phyloP scores from a whole-genome alignment of 352 stramenopile species.

The Nothophytophthora sp. region DNA sequence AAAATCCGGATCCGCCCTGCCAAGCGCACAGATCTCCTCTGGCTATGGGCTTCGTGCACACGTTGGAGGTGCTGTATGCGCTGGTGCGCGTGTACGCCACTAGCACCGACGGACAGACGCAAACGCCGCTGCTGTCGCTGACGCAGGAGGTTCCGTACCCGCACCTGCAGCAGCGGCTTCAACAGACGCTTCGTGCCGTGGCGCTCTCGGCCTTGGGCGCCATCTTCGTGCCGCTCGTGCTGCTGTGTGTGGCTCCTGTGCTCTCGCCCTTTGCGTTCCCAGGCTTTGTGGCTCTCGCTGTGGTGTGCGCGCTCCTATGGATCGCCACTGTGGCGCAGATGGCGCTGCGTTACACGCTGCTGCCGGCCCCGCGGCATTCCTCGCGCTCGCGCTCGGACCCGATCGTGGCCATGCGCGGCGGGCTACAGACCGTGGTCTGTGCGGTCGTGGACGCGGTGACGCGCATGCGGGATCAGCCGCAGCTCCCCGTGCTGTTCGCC shows the following conservation, averaged over 20 bases:
- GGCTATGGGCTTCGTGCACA: slow-evolving; percentile 59
- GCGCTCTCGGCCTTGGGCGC: slow-evolving; percentile 27
- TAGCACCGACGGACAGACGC: too few relatives aligned
- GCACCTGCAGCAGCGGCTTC: slow-evolving; percentile 55
- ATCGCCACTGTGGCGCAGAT: slow-evolving; percentile 29
- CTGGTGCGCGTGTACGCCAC: slow-evolving; percentile 31
- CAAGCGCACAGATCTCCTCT: too few relatives aligned
- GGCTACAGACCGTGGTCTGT: slow-evolving; percentile 40
- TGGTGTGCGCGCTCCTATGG: slow-evolving; percentile 26
- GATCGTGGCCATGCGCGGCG: slow-evolving; percentile 16
- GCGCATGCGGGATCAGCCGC: slow-evolving; percentile 41
- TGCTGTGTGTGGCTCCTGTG: slow-evolving; percentile 28
- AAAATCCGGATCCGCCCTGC: neutral
- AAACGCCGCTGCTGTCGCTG: too few relatives aligned
- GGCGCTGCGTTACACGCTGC: slow-evolving; percentile 43
- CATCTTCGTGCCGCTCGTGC: slow-evolving; percentile 22
- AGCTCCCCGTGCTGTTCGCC: slow-evolving; percentile 41
- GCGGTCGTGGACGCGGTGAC: slow-evolving; percentile 27
- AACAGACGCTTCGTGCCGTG: slow-evolving; percentile 51
- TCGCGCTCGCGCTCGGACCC: slow-evolving; percentile 24
- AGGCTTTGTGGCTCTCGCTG: slow-evolving; percentile 18
- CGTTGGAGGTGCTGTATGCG: slow-evolving; percentile 51
- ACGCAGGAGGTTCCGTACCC: slow-evolving; percentile 41
- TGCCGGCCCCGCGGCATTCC: slow-evolving; percentile 36
- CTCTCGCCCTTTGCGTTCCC: slow-evolving; percentile 38